Evolutionary conservation across 2,329 filamentous ascomycete species (phyloP).

Genomic region (Mollisia scopiformis): DNA sequence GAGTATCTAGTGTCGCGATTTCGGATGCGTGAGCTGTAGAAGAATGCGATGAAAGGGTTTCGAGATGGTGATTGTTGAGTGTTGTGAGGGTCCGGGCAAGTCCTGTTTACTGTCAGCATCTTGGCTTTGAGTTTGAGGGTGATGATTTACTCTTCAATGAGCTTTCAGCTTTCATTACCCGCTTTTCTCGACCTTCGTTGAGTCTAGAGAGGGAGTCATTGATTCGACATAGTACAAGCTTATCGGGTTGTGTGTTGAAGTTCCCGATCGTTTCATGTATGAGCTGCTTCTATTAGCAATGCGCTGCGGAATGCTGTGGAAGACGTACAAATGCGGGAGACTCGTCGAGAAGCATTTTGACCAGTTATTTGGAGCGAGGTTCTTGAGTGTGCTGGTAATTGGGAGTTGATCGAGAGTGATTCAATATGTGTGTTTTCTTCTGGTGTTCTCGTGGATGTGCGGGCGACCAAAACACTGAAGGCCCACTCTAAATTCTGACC

Average conservation of each 20-base stretch:
- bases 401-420: not conserved
- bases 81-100: constrained; percentile 77
- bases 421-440: not conserved
- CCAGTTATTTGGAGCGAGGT: not conserved
- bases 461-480: too few species aligned
- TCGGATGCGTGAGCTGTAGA: constrained; percentile 78
- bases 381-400: not conserved
- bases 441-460: too few species aligned
- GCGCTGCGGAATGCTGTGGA: not conserved
- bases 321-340: constrained; percentile 78
- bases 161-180: constrained; percentile 70
- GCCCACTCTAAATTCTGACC: too few species aligned
- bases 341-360: constrained; percentile 90
- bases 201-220: constrained; percentile 81
- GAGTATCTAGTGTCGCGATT: constrained; percentile 85
- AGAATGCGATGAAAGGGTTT: constrained; percentile 76
- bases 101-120: constrained; percentile 40
- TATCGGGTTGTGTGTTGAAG: constrained; percentile 94
- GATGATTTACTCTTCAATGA: constrained; percentile 60
- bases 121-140: not conserved
- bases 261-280: constrained; percentile 91
- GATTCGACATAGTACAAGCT: constrained; percentile 79
- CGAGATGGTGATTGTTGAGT: constrained; percentile 74
- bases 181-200: constrained; percentile 80
- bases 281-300: constrained; percentile 56